Percentiles rank a stretch among this genome's conserved stretches.
These are phyloP conservation scores for Aplosporella prunicola DNA, from an alignment of 2,329 filamentous ascomycete genomes.

Conservation along the genomic window DNA sequence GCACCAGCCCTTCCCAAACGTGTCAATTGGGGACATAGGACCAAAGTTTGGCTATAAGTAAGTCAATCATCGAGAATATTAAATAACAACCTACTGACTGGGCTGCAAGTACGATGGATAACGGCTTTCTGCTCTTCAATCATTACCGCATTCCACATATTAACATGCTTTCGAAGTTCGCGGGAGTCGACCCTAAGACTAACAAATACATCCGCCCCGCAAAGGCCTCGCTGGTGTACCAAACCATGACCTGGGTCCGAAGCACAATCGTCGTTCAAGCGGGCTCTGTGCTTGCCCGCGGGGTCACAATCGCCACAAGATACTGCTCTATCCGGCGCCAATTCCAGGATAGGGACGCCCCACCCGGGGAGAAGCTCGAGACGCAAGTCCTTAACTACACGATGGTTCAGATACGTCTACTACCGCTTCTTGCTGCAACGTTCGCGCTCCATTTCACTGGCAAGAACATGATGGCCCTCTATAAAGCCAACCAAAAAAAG, in stretches of 20 bases:
- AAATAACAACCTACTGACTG: constrained; percentile 1
- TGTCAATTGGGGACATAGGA: constrained; percentile 71
- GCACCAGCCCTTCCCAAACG: constrained; percentile 57
- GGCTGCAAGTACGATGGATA: constrained; percentile 57
- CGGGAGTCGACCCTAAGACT: constrained; percentile 57
- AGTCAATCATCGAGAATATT: constrained; percentile 15
- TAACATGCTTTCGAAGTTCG: constrained; percentile 65
- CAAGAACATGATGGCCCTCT: constrained; percentile 64
- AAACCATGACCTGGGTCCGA: constrained; percentile 66
- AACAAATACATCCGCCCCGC: constrained; percentile 59
- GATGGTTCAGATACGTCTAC: constrained; percentile 65
- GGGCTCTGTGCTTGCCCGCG: constrained; percentile 60
- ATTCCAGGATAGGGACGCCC: constrained; percentile 65
- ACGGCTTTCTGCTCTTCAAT: constrained; percentile 70
- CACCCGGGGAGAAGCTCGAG: constrained; percentile 49
- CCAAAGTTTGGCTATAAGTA: constrained; percentile 68
- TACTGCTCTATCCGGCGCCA: constrained; percentile 68
- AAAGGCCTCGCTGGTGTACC: constrained; percentile 60
- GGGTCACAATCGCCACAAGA: constrained; percentile 67
- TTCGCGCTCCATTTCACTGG: constrained; percentile 76
- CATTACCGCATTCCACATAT: constrained; percentile 64
- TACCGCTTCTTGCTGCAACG: constrained; percentile 63
- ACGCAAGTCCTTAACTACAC: constrained; percentile 73
- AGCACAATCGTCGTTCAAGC: constrained; percentile 66
- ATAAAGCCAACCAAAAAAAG: constrained; percentile 61